Evolutionary conservation across 352 stramenopile genomes (phyloP).

Genomic region (Globisporangium emineosum): DNA sequence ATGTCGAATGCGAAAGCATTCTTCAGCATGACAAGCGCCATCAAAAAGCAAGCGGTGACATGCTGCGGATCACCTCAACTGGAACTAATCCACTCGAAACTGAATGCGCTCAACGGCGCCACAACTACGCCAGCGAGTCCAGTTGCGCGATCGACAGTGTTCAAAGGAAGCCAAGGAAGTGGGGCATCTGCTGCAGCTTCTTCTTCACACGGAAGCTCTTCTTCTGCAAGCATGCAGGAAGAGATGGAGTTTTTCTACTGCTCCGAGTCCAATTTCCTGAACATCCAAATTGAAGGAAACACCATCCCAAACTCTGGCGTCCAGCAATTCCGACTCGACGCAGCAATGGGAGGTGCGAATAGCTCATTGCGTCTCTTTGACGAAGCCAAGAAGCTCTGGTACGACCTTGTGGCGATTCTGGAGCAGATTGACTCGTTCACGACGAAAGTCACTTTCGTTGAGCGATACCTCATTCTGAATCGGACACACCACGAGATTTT

Average conservation of each 20-base stretch:
- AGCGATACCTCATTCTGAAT: slow-evolving; percentile 80
- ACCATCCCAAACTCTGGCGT: slow-evolving; percentile 43
- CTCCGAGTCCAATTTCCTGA: slow-evolving; percentile 61
- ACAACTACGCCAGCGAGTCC: slow-evolving; percentile 31
- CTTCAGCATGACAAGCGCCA: slow-evolving; percentile 44
- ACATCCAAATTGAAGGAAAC: slow-evolving; percentile 68
- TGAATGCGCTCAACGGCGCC: slow-evolving; percentile 53
- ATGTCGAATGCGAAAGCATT: slow-evolving; percentile 61
- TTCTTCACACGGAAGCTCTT: neutral
- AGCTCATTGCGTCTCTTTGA: slow-evolving; percentile 72
- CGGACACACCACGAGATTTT: slow-evolving; percentile 60
- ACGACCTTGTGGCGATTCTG: slow-evolving; percentile 72
- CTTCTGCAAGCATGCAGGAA: slow-evolving; percentile 16
- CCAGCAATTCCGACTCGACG: slow-evolving; percentile 56
- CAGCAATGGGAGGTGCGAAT: slow-evolving; percentile 48
- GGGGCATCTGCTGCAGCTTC: neutral
- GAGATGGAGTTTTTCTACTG: slow-evolving; percentile 65
- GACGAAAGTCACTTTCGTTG: slow-evolving; percentile 78
- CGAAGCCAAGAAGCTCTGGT: slow-evolving; percentile 65
- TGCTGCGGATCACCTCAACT: slow-evolving; percentile 62
- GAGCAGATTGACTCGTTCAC: slow-evolving; percentile 62
- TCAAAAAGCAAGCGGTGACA: slow-evolving; percentile 36
- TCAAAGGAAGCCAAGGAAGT: slow-evolving; percentile 13
- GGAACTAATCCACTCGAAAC: slow-evolving; percentile 69
- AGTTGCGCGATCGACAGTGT: slow-evolving; percentile 17